These are phyloP conservation scores for Glycine soja DNA, from an alignment of 306 rosid species.

Conservation along the genomic window DNA sequence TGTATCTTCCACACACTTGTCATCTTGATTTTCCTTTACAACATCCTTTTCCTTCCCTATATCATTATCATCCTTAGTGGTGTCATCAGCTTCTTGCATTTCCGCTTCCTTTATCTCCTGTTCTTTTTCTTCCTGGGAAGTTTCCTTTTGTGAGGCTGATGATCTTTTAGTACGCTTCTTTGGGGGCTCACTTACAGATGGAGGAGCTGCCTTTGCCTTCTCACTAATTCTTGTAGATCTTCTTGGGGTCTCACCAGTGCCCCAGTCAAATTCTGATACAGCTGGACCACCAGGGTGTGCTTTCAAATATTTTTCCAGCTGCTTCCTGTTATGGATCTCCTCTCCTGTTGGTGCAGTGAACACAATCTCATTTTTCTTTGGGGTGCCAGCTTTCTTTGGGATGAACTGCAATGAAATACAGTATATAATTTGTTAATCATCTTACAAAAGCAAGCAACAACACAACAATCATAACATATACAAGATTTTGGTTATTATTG, in stretches of 20 bases:
- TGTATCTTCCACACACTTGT: constrained; percentile 52
- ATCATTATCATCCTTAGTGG: constrained; percentile 51
- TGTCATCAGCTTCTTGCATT: constrained; percentile 63
- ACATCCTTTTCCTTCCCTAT: constrained; percentile 56
- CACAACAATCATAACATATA: constrained; percentile 7
- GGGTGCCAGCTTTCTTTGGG: constrained; percentile 83
- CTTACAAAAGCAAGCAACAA: constrained; percentile 36
- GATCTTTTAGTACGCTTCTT: constrained; percentile 75
- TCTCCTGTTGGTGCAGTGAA: constrained; percentile 92
- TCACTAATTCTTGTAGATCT: constrained; percentile 89
- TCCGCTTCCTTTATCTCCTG: constrained; percentile 54
- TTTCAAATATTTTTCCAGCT: constrained; percentile 88
- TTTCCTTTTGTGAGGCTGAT: constrained; percentile 56
- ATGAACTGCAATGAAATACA: constrained; percentile 62
- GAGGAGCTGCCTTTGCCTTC: constrained; percentile 71
- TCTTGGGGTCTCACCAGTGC: constrained; percentile 95
- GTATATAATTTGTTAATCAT: constrained; percentile 36
- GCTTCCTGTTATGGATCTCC: constrained; percentile 75
- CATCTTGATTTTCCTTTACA: constrained; percentile 59
- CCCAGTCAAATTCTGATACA: constrained; percentile 88
- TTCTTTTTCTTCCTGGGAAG: constrained; percentile 54
- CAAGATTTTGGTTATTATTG: constrained; percentile 12
- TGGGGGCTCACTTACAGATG: constrained; percentile 62
- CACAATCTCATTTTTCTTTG: constrained; percentile 80
- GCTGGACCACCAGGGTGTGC: constrained; percentile 86